Evolutionary conservation across 345 rosid species (phyloP).

Genomic region (Pistacia integerrima): DNA sequence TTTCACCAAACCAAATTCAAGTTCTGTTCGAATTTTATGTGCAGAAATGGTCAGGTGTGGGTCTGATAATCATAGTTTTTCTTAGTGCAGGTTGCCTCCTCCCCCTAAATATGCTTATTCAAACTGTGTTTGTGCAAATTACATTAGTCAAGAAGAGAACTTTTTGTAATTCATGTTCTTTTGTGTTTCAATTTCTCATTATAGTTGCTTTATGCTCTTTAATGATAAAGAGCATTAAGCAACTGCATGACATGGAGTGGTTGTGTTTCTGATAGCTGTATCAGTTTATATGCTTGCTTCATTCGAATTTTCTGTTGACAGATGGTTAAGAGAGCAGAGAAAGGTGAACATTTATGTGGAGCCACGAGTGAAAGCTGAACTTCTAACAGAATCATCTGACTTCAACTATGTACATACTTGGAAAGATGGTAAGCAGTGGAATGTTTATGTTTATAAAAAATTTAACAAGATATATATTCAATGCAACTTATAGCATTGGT

Average conservation of each 20-base stretch:
- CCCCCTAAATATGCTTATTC: background rate
- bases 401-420: conserved; percentile 83
- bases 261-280: background rate
- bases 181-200: background rate
- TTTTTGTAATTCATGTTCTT: too few relatives aligned
- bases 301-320: conserved; percentile 35
- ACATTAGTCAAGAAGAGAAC: too few relatives aligned
- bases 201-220: conserved; percentile 8
- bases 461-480: background rate
- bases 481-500: background rate
- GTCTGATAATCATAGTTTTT: conserved; percentile 14
- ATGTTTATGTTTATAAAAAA: background rate
- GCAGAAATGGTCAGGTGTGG: conserved; percentile 84
- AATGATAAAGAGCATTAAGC: background rate
- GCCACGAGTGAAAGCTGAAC: conserved; percentile 80
- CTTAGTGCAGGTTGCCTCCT: too few relatives aligned
- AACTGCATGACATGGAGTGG: background rate
- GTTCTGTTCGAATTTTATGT: conserved; percentile 73
- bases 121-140: background rate
- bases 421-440: conserved; percentile 73
- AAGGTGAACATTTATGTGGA: conserved; percentile 78
- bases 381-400: conserved; percentile 75
- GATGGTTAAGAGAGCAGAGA: conserved; percentile 87
- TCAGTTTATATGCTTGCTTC: background rate
- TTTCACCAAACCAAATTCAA: conserved; percentile 88